Evolutionary conservation across 805 yeast genomes (phyloP), one percentile per base, ranked within the genome.

Genomic region (Candida parachauliodes): DNA sequence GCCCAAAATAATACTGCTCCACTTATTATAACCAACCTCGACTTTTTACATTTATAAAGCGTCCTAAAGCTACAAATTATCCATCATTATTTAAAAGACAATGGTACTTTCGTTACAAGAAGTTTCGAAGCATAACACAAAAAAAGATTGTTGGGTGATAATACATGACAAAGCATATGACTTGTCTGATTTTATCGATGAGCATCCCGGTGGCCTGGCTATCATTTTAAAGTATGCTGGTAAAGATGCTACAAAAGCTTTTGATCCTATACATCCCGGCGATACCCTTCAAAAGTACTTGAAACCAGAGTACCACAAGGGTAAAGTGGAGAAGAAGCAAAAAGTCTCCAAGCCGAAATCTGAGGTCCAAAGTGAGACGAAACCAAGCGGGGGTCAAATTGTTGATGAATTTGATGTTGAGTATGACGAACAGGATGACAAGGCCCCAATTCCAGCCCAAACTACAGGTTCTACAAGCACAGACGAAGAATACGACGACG

Each of bases 181-280:
- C 54, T 76, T 88, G 41, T 79, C 93, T 0, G 76, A 76, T 36
- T 79, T 78, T 47, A 50, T 74, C 24, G 66, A 65, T 15, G 67
- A 73, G 30, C 85, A 79, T 48, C 85, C 85, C 8, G 85, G 85
- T 22, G 85, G 85, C 3, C 51, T 70, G 14, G 68, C 63, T 4
- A 71, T 78, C 37, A 75, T 79, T 24, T 57, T 74, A 39, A 76
- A 74, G 52, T 79, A 55, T 50, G 65, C 68, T n/a, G 72, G 74
- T 1, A 59, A 59, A 40, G 71, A 65, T 44, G 95, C 91, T 8
- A 82, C 93, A 6, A 80, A 82, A 49, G 78, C 86, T 8, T 91
- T 88, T 54, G 86, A 83, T 42, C 96, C 95, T 14, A 72, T 91
- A 43, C 98, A 91, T 59, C 93, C 98, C 0, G 76, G 82, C n/a